phyloP scores from a whole-genome alignment of 371 early-diverging fungal species.

The Actinomucor elegans region DNA sequence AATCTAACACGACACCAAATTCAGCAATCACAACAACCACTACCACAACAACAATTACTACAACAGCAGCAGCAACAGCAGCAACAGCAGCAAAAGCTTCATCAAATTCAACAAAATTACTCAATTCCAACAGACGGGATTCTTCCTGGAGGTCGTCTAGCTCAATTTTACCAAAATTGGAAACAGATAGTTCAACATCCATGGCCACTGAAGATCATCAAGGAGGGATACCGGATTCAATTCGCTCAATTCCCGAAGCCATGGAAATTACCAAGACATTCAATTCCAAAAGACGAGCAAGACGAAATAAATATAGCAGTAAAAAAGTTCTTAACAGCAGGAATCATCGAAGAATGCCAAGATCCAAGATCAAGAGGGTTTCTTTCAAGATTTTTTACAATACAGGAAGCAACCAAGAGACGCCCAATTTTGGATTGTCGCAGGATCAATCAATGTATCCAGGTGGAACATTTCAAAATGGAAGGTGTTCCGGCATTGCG shows the following conservation, averaged over 20 bases:
- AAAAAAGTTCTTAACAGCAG: not conserved
- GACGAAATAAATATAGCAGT: not conserved
- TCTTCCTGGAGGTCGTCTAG: not conserved
- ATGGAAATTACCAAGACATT: not conserved
- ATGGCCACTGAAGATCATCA: conserved; percentile 4
- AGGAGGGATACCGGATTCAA: conserved; percentile 7
- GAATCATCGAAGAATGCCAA: not conserved
- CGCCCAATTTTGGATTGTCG: conserved; percentile 14
- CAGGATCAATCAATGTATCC: conserved; percentile 5
- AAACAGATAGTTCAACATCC: not conserved
- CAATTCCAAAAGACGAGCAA: not conserved
- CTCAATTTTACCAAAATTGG: not conserved
- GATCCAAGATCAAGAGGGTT: not conserved
- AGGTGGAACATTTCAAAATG: conserved; percentile 22
- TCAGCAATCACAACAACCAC: conserved; percentile 3
- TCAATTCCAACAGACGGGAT: not conserved
- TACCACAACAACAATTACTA: not conserved
- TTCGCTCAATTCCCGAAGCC: not conserved
- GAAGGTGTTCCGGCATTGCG: conserved; percentile 14
- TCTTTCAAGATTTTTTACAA: conserved; percentile 15
- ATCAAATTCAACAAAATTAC: conserved; percentile 3
- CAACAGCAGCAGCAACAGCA: no score
- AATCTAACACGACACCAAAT: not conserved
- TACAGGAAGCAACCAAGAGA: conserved; percentile 13
- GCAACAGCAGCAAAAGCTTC: not conserved